Conservation (phyloP, 2,329 filamentous ascomycete species). For the Trichoderma hamatum region DNA sequence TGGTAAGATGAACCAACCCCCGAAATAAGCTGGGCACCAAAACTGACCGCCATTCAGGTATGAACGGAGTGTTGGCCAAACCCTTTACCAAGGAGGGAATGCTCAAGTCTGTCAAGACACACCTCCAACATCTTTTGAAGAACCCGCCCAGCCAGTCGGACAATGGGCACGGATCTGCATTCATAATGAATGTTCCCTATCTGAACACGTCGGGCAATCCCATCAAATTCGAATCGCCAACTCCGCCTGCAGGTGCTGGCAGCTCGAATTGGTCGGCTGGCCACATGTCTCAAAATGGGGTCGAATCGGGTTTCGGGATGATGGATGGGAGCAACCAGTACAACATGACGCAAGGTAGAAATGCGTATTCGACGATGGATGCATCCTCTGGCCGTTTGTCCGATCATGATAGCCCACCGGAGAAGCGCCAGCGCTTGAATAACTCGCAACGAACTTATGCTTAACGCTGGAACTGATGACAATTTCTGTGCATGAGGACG, state of each 20-base stretch:
- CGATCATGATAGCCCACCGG: conserved; percentile 49
- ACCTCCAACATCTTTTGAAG: conserved; percentile 81
- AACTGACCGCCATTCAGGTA: conserved; percentile 60
- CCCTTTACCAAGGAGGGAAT: conserved; percentile 91
- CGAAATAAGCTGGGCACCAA: neutral
- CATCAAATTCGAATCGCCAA: conserved; percentile 59
- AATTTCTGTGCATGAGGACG: conserved; percentile 1
- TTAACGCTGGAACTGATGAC: conserved; percentile 32
- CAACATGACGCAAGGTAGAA: conserved; percentile 29
- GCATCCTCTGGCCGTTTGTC: conserved; percentile 39
- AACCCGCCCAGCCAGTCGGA: conserved; percentile 54
- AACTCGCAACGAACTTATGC: conserved; percentile 47
- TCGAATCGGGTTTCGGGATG: conserved; percentile 53
- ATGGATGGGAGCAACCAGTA: conserved; percentile 48
- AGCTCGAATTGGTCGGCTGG: conserved; percentile 56
- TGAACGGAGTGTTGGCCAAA: conserved; percentile 97
- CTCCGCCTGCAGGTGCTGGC: conserved; percentile 53
- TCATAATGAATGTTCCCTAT: conserved; percentile 41
- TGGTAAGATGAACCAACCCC: conserved; percentile 60
- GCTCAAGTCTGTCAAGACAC: conserved; percentile 83
- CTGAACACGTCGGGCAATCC: conserved; percentile 40
- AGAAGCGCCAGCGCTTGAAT: conserved; percentile 58
- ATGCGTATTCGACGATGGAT: conserved; percentile 33
- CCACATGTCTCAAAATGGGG: conserved; percentile 51
- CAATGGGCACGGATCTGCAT: conserved; percentile 38